These are phyloP conservation scores for Singerocomus rubriflavus DNA, from an alignment of 1,284 basidiomycete species.

Conservation along the genomic window DNA sequence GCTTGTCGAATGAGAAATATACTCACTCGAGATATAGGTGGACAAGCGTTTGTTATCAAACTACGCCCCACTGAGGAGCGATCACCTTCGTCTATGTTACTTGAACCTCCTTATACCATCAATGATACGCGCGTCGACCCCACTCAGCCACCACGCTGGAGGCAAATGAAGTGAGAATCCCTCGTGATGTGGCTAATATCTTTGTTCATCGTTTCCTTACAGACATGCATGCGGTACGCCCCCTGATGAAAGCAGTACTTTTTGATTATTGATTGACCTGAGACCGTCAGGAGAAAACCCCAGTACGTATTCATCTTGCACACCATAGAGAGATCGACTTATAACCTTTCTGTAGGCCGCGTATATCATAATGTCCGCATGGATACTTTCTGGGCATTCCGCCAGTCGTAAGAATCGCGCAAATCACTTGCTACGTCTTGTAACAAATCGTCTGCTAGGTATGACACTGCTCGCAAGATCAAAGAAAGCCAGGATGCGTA, in stretches of 20 bases:
- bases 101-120: constrained; percentile 56
- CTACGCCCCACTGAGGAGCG: constrained; percentile 55
- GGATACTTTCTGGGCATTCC: constrained; percentile 60
- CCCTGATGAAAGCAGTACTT: neutral
- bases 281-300: constrained; percentile 27
- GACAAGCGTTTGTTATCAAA: constrained; percentile 71
- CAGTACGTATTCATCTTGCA: constrained; percentile 12
- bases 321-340: neutral
- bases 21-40: constrained; percentile 38
- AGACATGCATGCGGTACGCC: constrained; percentile 47
- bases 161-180: constrained; percentile 54
- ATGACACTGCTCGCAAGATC: constrained; percentile 71
- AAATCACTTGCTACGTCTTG: neutral
- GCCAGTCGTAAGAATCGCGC: constrained; percentile 36
- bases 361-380: constrained; percentile 37
- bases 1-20: too few species aligned
- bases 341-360: constrained; percentile 15
- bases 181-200: neutral
- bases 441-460: constrained; percentile 32
- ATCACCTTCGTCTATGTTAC: constrained; percentile 57
- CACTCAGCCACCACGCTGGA: constrained; percentile 43
- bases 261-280: constrained; percentile 1
- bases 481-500: constrained; percentile 74
- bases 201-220: constrained; percentile 6
- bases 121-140: constrained; percentile 34